Percentiles rank a stretch among this genome's conserved stretches.
phyloP scores from a whole-genome alignment of 2,329 filamentous ascomycete genomes.

The Nemania serpens region DNA sequence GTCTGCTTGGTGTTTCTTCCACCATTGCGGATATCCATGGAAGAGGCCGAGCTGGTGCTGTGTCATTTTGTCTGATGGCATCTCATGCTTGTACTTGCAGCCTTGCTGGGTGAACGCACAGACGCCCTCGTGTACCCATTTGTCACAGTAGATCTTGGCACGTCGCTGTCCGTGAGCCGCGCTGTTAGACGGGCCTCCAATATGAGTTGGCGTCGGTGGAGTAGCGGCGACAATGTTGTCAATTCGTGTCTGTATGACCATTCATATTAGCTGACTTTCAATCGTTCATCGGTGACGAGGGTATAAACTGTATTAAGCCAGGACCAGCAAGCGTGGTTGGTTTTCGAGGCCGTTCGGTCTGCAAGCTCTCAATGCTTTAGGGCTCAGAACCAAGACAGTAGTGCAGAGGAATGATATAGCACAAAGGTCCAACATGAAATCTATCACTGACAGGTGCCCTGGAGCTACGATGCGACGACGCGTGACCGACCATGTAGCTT shows the following conservation, averaged over 20 bases:
- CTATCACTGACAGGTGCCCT: slow-evolving; percentile 5
- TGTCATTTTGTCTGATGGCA: slow-evolving; percentile 71
- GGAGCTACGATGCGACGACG: slow-evolving; percentile 24
- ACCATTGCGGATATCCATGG: slow-evolving; percentile 65
- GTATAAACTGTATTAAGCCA: too few relatives aligned
- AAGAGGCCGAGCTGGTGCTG: slow-evolving; percentile 74
- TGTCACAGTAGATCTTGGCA: slow-evolving; percentile 79
- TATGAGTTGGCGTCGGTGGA: slow-evolving; percentile 31
- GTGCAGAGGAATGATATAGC: too few relatives aligned
- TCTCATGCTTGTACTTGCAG: slow-evolving; percentile 88
- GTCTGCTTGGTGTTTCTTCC: slow-evolving; percentile 59
- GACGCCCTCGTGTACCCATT: slow-evolving; percentile 85
- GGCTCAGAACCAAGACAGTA: too few relatives aligned
- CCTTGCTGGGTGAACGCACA: slow-evolving; percentile 87
- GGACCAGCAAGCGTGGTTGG: too few relatives aligned
- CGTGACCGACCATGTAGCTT: slow-evolving; percentile 30
- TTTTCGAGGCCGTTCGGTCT: too few relatives aligned
- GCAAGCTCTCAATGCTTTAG: too few relatives aligned
- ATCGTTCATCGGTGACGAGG: too few relatives aligned
- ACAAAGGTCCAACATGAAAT: slow-evolving; percentile 22
- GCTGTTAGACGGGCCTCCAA: too few relatives aligned
- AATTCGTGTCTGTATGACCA: slow-evolving; percentile 42
- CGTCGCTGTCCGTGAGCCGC: slow-evolving; percentile 32
- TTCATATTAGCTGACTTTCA: slow-evolving; percentile 2
- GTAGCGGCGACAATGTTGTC: slow-evolving; percentile 45